These are phyloP conservation scores for Backusella liffmaniae DNA, from an alignment of 192 early-diverging fungal species.

Conservation along the genomic window DNA sequence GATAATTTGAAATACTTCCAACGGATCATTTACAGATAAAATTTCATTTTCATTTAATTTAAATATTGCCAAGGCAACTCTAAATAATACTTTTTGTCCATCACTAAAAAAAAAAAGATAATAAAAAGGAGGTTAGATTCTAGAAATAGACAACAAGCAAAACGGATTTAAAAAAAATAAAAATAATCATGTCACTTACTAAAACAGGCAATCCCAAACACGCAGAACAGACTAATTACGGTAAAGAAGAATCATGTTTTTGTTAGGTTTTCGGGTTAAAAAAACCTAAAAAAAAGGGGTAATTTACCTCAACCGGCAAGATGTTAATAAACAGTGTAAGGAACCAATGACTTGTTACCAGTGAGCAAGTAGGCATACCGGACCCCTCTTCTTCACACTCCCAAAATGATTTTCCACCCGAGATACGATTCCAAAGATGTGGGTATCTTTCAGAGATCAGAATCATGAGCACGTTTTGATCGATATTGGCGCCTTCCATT, in stretches of 20 bases:
- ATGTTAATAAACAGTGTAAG: conserved; percentile 75
- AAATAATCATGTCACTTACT: conserved; percentile 39
- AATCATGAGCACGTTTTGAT: conserved; percentile 62
- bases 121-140: not conserved
- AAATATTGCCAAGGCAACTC: conserved; percentile 72
- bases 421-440: conserved; percentile 42
- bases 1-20: conserved; percentile 61
- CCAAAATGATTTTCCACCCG: conserved; percentile 39
- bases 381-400: conserved; percentile 48
- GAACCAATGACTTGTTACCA: conserved; percentile 83
- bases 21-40: conserved; percentile 53
- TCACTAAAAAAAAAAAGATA: conserved; percentile 29
- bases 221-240: conserved; percentile 57
- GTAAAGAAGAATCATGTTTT: not conserved
- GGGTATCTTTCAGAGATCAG: conserved; percentile 52
- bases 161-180: not conserved
- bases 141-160: conserved; percentile 10
- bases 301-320: conserved; percentile 63
- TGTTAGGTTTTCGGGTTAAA: not conserved
- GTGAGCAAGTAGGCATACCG: conserved; percentile 57
- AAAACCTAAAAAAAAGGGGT: not conserved
- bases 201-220: conserved; percentile 82
- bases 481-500: conserved; percentile 71
- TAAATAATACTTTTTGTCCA: conserved; percentile 71
- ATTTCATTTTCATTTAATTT: conserved; percentile 65